These are phyloP conservation scores for Ascochyta rabiei DNA, from an alignment of 2,329 filamentous ascomycete species.

Conservation along the genomic window DNA sequence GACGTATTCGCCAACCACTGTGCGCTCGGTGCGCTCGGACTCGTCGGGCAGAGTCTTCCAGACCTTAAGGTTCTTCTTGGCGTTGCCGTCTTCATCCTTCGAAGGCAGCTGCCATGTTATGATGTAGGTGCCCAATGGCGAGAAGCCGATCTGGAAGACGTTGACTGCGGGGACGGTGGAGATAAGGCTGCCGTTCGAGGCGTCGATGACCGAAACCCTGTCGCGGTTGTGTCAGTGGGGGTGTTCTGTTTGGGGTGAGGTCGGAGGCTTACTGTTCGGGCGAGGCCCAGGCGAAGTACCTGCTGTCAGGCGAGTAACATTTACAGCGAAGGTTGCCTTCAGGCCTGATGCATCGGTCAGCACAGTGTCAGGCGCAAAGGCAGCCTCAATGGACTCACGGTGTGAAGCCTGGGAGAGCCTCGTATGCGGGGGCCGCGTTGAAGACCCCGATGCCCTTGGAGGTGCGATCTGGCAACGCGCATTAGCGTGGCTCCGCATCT, in stretches of 20 bases:
- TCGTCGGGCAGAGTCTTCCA: constrained; percentile 82
- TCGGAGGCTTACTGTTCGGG: constrained; percentile 67
- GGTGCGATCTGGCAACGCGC: constrained; percentile 70
- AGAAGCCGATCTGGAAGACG: constrained; percentile 95
- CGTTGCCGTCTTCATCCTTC: constrained; percentile 93
- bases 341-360: constrained; percentile 61
- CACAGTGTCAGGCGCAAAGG: not conserved
- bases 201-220: constrained; percentile 82
- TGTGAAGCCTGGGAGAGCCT: constrained; percentile 78
- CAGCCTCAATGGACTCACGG: constrained; percentile 50
- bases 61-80: constrained; percentile 94
- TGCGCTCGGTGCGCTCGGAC: constrained; percentile 65
- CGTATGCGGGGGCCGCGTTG: constrained; percentile 88
- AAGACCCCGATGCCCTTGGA: constrained; percentile 95
- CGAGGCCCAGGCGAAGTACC: constrained; percentile 94
- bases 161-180: constrained; percentile 78
- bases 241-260: not conserved
- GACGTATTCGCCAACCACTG: constrained; percentile 84
- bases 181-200: constrained; percentile 75
- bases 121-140: constrained; percentile 86
- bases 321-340: constrained; percentile 95
- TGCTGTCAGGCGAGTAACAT: constrained; percentile 92
- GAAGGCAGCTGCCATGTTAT: constrained; percentile 95
- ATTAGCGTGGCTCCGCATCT: constrained; percentile 17
- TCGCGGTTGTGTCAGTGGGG: not conserved